Evolutionary conservation across 31 red algal genomes (phyloP).

Genomic region (Asparagopsis taxiformis): DNA sequence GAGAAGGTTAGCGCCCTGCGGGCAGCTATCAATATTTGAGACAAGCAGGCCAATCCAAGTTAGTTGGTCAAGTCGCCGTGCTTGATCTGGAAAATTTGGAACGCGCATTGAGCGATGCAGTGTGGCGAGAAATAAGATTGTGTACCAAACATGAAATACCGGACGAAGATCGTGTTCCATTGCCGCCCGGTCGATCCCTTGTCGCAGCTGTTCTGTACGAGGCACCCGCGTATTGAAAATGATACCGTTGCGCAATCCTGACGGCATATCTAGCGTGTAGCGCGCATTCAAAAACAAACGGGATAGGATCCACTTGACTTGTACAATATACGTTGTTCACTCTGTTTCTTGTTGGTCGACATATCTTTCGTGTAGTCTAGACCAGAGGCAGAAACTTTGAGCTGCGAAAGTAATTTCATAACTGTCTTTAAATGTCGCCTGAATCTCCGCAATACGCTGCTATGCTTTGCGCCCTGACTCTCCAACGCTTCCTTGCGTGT

Average conservation of each 20-base stretch:
- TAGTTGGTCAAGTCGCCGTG: constrained; percentile 6
- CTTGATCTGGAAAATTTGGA: constrained; percentile 10
- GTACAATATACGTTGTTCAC: neutral
- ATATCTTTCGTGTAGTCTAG: neutral
- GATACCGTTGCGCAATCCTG: neutral
- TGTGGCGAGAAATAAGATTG: constrained; percentile 5
- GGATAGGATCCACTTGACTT: no score
- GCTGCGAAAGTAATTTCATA: constrained; percentile 10
- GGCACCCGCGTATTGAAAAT: neutral
- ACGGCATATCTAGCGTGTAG: neutral
- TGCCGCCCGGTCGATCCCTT: constrained; percentile 21
- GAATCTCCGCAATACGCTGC: constrained; percentile 9
- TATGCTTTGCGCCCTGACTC: constrained; percentile 9
- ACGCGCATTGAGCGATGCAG: constrained; percentile 11
- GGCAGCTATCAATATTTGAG: neutral
- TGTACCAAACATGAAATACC: constrained; percentile 29
- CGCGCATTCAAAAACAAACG: neutral
- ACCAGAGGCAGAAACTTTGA: neutral
- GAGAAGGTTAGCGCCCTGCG: neutral
- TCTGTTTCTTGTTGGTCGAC: neutral
- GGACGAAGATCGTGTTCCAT: neutral
- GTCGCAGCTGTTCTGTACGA: neutral
- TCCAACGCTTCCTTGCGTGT: constrained; percentile 1
- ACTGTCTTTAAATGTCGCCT: constrained; percentile 18
- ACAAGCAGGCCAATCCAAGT: neutral